phyloP scores from a whole-genome alignment of 352 stramenopile species.

The Globisporangium iwayamae region DNA sequence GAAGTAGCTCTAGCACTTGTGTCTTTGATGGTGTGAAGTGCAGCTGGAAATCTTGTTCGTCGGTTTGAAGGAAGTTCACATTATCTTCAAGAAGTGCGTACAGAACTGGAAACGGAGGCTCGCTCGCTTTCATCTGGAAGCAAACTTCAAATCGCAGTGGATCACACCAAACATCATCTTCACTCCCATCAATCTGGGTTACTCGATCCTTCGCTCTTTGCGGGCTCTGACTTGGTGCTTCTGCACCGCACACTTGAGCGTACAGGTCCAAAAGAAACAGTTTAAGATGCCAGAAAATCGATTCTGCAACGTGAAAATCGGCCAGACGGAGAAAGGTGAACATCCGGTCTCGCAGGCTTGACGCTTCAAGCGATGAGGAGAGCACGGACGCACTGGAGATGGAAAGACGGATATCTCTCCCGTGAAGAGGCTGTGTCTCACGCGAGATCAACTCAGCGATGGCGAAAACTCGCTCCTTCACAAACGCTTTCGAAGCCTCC shows the following conservation, averaged over 20 bases:
- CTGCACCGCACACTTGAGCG: slow-evolving; percentile 30
- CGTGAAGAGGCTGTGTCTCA: slow-evolving; percentile 15
- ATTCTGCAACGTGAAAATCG: slow-evolving; percentile 41
- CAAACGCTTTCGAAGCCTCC: slow-evolving; percentile 11
- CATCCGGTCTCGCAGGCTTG: slow-evolving; percentile 44
- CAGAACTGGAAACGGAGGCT: slow-evolving; percentile 11
- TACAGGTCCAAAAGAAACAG: slow-evolving; percentile 29
- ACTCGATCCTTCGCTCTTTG: background rate
- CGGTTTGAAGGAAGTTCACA: slow-evolving; percentile 22
- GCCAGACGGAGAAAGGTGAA: slow-evolving; percentile 52
- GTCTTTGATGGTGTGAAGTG: slow-evolving; percentile 22
- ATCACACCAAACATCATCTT: background rate
- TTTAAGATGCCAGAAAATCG: slow-evolving; percentile 35
- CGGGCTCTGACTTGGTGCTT: background rate
- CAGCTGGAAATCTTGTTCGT: background rate
- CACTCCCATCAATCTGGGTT: background rate
- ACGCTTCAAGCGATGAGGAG: slow-evolving; percentile 20
- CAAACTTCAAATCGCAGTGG: background rate
- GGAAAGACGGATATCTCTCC: slow-evolving; percentile 9
- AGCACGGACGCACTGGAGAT: slow-evolving; percentile 7
- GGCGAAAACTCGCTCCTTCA: slow-evolving; percentile 17
- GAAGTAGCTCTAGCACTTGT: slow-evolving; percentile 38
- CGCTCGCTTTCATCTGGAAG: background rate
- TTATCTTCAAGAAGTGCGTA: slow-evolving; percentile 24
- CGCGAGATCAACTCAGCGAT: slow-evolving; percentile 24